phyloP scores from a whole-genome alignment of 768 basidiomycete genomes.

The Gyrodon lividus region DNA sequence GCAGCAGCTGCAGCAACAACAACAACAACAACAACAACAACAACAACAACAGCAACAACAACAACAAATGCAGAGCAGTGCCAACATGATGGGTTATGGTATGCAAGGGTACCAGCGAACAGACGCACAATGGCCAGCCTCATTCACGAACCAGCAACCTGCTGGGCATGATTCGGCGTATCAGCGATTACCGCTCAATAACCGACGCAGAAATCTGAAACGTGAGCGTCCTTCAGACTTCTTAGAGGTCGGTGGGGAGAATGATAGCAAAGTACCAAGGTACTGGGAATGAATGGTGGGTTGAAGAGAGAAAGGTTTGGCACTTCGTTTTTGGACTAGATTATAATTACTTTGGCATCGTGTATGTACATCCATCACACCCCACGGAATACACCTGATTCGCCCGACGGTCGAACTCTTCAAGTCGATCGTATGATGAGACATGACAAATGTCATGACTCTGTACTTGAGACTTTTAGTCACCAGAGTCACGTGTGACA shows the following conservation, averaged over 20 bases:
- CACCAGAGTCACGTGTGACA: slow-evolving; percentile 6
- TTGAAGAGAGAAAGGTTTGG: not conserved
- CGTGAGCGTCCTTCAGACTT: slow-evolving; percentile 85
- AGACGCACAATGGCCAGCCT: slow-evolving; percentile 41
- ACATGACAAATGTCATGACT: slow-evolving; percentile 14
- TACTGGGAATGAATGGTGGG: slow-evolving; percentile 65
- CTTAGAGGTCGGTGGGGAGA: slow-evolving; percentile 66
- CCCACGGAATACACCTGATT: slow-evolving; percentile 13
- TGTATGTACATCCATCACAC: slow-evolving; percentile 15
- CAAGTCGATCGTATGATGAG: not conserved
- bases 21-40: slow-evolving; percentile 17
- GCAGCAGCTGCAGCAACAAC: slow-evolving; percentile 36
- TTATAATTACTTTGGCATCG: slow-evolving; percentile 4
- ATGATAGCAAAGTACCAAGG: slow-evolving; percentile 62
- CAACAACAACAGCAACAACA: slow-evolving; percentile 36
- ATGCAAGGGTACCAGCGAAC: slow-evolving; percentile 45
- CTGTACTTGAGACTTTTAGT: too few species aligned
- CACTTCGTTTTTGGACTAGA: not conserved
- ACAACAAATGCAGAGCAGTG: slow-evolving; percentile 37
- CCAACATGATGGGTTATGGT: slow-evolving; percentile 37
- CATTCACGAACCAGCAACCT: slow-evolving; percentile 63
- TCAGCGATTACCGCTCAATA: slow-evolving; percentile 80
- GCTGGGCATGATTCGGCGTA: slow-evolving; percentile 80
- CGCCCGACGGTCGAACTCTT: too few species aligned
- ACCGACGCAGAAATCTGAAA: slow-evolving; percentile 73